A percentile compares a stretch with the other conserved stretches of the same genome.
These are phyloP conservation scores for Cicer judaicum DNA, from an alignment of 306 rosid genomes.

Conservation along the genomic window DNA sequence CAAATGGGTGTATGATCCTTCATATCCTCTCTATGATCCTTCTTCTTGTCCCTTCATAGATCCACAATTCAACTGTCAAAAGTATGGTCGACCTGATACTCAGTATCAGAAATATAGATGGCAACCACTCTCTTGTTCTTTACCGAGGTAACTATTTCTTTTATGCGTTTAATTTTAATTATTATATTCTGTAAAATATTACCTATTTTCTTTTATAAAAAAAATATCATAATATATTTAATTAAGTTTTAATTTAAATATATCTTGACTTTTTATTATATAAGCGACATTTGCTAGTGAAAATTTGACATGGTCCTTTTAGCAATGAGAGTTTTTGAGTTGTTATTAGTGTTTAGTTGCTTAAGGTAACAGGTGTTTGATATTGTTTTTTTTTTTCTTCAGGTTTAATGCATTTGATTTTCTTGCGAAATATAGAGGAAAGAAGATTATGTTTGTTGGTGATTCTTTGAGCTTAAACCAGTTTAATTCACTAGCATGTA, in stretches of 20 bases:
- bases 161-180: too few relatives aligned
- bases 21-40: constrained; percentile 76
- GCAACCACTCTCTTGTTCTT: constrained; percentile 79
- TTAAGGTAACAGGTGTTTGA: not conserved
- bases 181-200: too few relatives aligned
- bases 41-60: constrained; percentile 87
- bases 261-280: too few relatives aligned
- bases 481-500: constrained; percentile 82
- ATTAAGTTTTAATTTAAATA: too few relatives aligned
- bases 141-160: constrained; percentile 66
- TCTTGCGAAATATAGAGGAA: constrained; percentile 75
- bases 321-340: not conserved
- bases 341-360: not conserved
- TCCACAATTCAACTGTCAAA: constrained; percentile 87
- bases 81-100: constrained; percentile 80
- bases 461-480: constrained; percentile 91
- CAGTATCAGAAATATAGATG: constrained; percentile 77
- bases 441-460: constrained; percentile 96
- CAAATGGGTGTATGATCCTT: constrained; percentile 78
- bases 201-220: too few relatives aligned
- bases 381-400: not conserved
- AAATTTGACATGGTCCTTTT: too few relatives aligned
- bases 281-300: too few relatives aligned
- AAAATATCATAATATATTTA: too few relatives aligned
- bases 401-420: constrained; percentile 83